Conservation (phyloP, 257 asterid genomes). For the Lithospermum erythrorhizon region DNA sequence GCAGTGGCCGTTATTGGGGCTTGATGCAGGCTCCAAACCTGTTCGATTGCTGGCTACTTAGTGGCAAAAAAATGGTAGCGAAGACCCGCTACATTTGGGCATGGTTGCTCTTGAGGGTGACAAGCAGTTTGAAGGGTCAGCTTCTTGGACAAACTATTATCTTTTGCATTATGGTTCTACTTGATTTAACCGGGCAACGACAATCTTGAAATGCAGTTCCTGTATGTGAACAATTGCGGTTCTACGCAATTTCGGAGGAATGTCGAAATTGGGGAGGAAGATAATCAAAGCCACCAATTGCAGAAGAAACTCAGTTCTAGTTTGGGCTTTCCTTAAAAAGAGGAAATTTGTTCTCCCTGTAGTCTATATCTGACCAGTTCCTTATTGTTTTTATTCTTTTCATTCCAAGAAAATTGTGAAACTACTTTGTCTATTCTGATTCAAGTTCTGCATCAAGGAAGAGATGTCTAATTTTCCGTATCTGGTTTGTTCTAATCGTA, state of each 20-base stretch:
- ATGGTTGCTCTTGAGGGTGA: slow-evolving; percentile 55
- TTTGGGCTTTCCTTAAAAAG: not conserved
- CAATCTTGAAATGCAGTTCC: not conserved
- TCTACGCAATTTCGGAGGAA: not conserved
- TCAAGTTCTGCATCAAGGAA: not conserved
- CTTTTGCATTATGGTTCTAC: not conserved
- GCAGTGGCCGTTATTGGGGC: slow-evolving; percentile 49
- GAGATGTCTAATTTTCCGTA: too few species aligned
- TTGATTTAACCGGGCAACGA: not conserved
- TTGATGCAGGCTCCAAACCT: slow-evolving; percentile 53
- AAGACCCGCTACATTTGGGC: slow-evolving; percentile 60
- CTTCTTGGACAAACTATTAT: slow-evolving; percentile 33
- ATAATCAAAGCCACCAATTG: not conserved
- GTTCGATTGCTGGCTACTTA: slow-evolving; percentile 59
- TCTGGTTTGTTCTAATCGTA: not conserved
- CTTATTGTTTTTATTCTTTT: not conserved
- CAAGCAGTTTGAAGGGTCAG: slow-evolving; percentile 44
- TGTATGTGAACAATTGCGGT: too few species aligned
- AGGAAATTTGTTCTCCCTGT: not conserved
- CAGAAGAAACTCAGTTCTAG: not conserved
- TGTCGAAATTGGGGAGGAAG: not conserved
- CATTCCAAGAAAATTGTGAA: not conserved
- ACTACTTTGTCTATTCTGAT: not conserved
- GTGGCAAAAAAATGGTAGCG: slow-evolving; percentile 60
- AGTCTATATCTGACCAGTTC: not conserved